A percentile compares a stretch with the other conserved stretches of the same genome.
phyloP scores from a whole-genome alignment of 805 yeast genomes.

The Starmera pachycereana region DNA sequence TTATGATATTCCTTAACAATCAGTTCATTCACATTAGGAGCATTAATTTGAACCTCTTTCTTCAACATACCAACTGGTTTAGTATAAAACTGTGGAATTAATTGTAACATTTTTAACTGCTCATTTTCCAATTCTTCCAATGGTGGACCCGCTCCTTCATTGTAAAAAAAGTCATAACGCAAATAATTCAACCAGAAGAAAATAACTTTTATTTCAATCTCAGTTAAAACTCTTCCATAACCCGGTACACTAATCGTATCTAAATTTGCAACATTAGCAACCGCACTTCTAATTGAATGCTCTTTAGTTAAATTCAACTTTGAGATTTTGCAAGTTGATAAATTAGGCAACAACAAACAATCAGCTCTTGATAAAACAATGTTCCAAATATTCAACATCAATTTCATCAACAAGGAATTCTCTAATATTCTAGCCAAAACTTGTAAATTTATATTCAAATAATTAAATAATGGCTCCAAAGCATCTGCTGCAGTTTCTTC shows the following conservation, averaged over 20 bases:
- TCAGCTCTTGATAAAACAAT: constrained; percentile 63
- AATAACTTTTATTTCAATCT: constrained; percentile 54
- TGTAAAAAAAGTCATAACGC: constrained; percentile 68
- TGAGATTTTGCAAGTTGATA: constrained; percentile 32
- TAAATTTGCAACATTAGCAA: constrained; percentile 36
- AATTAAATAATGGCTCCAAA: constrained; percentile 63
- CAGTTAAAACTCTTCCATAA: constrained; percentile 44
- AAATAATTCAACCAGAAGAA: constrained; percentile 59
- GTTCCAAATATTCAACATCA: constrained; percentile 77
- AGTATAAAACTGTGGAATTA: constrained; percentile 60
- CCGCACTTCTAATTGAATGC: constrained; percentile 33
- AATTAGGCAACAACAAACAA: constrained; percentile 60
- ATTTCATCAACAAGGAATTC: constrained; percentile 42
- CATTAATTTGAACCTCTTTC: constrained; percentile 47
- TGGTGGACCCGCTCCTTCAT: constrained; percentile 75
- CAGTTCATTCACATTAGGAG: constrained; percentile 41
- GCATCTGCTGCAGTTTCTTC: constrained; percentile 48
- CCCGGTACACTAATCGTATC: constrained; percentile 24
- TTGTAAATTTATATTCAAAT: constrained; percentile 56
- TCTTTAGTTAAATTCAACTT: constrained; percentile 25
- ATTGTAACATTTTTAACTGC: constrained; percentile 51
- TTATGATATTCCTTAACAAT: constrained; percentile 34
- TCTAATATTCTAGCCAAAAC: constrained; percentile 54
- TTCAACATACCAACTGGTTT: constrained; percentile 34
- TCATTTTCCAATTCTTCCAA: constrained; percentile 49